Evolutionary conservation across 2,329 filamentous ascomycete genomes (phyloP), one percentile per base, ranked within the genome.

Genomic region (Cladobotryum mycophilum): DNA sequence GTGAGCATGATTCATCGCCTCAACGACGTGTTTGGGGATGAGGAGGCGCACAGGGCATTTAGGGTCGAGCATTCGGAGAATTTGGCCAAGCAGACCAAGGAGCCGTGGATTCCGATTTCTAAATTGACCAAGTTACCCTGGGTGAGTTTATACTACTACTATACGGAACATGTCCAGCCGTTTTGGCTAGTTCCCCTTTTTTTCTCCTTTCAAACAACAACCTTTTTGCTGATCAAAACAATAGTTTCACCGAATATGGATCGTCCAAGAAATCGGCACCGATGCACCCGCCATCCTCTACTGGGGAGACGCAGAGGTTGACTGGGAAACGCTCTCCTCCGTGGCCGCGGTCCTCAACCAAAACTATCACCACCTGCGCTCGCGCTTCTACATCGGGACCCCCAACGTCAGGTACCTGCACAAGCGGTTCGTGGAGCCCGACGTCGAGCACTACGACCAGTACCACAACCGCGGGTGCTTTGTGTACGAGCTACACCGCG

Each of bases 191-290:
- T 20, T 17, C 18, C 18, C 15, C 40, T 15, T 34, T 2, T 11
- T 18, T 22, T 13, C 36, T 9, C 20, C 13, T 17, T 18, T 8
- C 22, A n/a, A 35, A 18, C 15, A 36, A 34, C 30, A 3, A 45
- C 25, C 3, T 20, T 20, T 20, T 20, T 20, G n/a, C 20, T 20
- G 20, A 20, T 20, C 3, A 36, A 18, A 36, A 18, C 43, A 11
- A 37, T 15, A 68, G 67, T 69, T 69, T 35, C 60, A 62, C 25
- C 62, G 67, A 11, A 61, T 67, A 37, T 69, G 67, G 67, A 67
- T 69, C 30, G 65, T 66, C 18, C 67, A 69, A 35, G 67, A 69
- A 18, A 68, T 69, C 20, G 67, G 67, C 38, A 69, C 67, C 2
- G 35, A 43, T 3, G 58, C 67, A 2, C 56, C 66, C 0, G 65